Base-by-base conservation (phyloP, 768 basidiomycete species). In the Ramaria rubella region DNA sequence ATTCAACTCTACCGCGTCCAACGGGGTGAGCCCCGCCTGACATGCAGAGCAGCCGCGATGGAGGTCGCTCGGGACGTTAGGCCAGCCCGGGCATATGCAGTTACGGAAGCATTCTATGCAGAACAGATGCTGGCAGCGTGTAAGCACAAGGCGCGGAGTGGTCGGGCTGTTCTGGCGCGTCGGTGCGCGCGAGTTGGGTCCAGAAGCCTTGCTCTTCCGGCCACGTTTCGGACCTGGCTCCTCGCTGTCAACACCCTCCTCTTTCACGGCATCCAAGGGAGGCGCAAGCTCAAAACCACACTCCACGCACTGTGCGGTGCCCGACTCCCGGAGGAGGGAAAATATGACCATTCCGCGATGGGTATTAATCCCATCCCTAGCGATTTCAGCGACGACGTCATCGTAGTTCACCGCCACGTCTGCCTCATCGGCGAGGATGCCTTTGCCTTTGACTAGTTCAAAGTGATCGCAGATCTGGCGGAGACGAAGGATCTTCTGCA, bases 391-490 rank as follows among this genome's bases (percentile, higher is more conserved):
- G 4, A 86, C 77, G 24, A 93, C 80, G 52, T 91, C 86, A 63
- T 94, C 90, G 63, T 91, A 93, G 29, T 84, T 82, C 44, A 72
- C 75, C 58, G 73, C 72, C 50, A 71, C 64, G 33, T 85, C 85
- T 29, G 76, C 76, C 43, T 27, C 68, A 62, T 15, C 67, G 62
- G 23, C 69, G 67, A 54, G 68, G 9, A 68, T 66, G 48, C 75
- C 81, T 64, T 89, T 87, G 42, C 83, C 84, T 64, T 87, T 79
- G 4, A 97, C 87, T 33, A 97, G 79, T 64, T 92, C 91, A 63
- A 81, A 90, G 70, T 99, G 95, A 67, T 97, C 94, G 71, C 96
- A 99, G 49, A 98, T 98, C 74, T 98, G 95, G 53, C 96, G 88
- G 45, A 99, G 79, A 23, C 94, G 90, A 52, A 99, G 76, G 57